Evolutionary conservation across 495 filamentous ascomycete genomes (phyloP).

Genomic region (Podospora fimiseda): DNA sequence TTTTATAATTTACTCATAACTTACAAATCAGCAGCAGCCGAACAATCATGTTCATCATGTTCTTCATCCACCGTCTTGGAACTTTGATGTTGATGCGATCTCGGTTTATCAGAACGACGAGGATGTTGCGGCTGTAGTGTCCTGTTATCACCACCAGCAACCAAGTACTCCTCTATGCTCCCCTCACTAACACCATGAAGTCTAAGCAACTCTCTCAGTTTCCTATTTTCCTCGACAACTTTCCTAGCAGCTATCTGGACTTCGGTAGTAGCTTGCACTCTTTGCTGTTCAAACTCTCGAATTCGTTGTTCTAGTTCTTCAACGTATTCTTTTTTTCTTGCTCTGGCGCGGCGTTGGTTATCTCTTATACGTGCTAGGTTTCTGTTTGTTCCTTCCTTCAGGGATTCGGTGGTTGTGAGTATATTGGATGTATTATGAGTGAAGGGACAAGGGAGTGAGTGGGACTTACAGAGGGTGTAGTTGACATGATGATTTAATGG

Average conservation of each 20-base stretch:
- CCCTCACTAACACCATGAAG: constrained; percentile 19
- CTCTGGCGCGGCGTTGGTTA: constrained; percentile 75
- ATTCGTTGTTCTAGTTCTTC: constrained; percentile 61
- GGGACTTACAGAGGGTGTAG: constrained; percentile 1
- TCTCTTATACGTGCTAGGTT: constrained; percentile 59
- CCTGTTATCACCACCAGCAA: constrained; percentile 1
- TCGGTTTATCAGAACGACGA: too few species aligned
- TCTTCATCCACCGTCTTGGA: neutral
- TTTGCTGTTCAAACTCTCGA: constrained; percentile 50
- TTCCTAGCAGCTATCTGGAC: constrained; percentile 57
- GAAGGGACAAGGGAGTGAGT: neutral
- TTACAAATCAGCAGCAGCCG: constrained; percentile 12
- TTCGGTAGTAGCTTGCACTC: constrained; percentile 53
- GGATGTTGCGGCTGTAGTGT: neutral
- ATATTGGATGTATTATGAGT: neutral
- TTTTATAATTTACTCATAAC: neutral
- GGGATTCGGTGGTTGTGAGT: neutral
- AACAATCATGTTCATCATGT: constrained; percentile 5
- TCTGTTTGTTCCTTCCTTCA: constrained; percentile 23
- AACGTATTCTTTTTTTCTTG: constrained; percentile 68
- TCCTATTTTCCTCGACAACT: constrained; percentile 57
- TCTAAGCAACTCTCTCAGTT: constrained; percentile 24
- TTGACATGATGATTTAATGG: neutral
- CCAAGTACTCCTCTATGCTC: constrained; percentile 16
- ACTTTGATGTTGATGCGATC: neutral